Conservation (phyloP, 2,329 filamentous ascomycete species). For the Biscogniauxia marginata region DNA sequence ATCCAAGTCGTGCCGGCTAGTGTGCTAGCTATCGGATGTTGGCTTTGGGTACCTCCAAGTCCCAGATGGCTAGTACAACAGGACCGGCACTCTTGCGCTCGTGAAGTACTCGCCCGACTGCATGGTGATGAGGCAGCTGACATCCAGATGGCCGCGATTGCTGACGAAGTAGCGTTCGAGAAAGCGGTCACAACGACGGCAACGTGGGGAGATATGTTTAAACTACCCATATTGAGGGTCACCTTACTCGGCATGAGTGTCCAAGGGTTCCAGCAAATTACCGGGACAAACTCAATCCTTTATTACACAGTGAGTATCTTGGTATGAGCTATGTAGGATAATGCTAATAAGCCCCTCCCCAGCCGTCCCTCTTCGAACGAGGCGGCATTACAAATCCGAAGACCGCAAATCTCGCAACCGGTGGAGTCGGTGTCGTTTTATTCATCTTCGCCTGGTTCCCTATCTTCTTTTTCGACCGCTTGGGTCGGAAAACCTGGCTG, state of each 20-base stretch:
- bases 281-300: constrained; percentile 30
- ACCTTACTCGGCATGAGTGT: constrained; percentile 30
- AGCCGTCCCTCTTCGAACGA: constrained; percentile 23
- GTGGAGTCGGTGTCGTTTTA: constrained; percentile 23
- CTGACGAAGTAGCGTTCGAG: constrained; percentile 16
- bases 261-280: constrained; percentile 30
- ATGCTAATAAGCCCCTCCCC: background rate
- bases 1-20: constrained; percentile 34
- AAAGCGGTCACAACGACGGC: constrained; percentile 9
- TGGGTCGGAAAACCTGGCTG: constrained; percentile 27
- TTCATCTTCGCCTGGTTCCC: constrained; percentile 27
- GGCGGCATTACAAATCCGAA: constrained; percentile 19
- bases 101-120: constrained; percentile 25
- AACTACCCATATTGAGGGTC: constrained; percentile 26
- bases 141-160: constrained; percentile 49
- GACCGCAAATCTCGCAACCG: constrained; percentile 25
- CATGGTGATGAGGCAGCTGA: constrained; percentile 39
- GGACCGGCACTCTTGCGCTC: constrained; percentile 24
- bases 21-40: constrained; percentile 28
- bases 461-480: constrained; percentile 26
- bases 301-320: constrained; percentile 26
- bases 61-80: constrained; percentile 26
- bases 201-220: constrained; percentile 31
- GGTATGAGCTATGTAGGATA: background rate
- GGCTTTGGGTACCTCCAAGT: constrained; percentile 27